A percentile compares a stretch with the other conserved stretches of the same genome.
These are phyloP conservation scores for Saccharomycopsis malanga DNA, from an alignment of 805 yeast genomes.

Conservation along the genomic window DNA sequence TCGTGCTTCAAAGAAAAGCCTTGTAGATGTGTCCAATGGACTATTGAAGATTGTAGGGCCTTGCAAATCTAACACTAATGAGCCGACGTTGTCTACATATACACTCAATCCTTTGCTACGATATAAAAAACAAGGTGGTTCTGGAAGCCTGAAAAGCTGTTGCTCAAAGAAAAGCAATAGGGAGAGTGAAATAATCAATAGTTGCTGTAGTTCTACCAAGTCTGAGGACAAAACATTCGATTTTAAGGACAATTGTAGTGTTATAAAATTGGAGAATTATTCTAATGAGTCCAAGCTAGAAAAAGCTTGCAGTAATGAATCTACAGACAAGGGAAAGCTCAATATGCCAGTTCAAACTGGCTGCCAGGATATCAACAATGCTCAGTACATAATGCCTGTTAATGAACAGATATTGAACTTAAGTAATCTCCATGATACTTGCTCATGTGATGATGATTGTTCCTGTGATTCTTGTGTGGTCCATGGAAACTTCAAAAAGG, in stretches of 20 bases:
- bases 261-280: conserved; percentile 11
- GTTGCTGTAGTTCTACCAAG: background rate
- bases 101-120: conserved; percentile 13
- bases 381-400: too few species aligned
- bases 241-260: background rate
- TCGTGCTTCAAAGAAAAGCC: conserved; percentile 13
- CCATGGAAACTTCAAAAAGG: conserved; percentile 10
- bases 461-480: conserved; percentile 17
- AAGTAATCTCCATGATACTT: conserved; percentile 10
- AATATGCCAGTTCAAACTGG: too few species aligned
- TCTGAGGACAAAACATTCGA: background rate
- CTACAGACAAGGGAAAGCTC: too few species aligned
- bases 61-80: background rate
- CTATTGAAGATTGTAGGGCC: conserved; percentile 13
- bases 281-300: too few species aligned
- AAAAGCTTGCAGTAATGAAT: background rate
- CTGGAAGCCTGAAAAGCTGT: conserved; percentile 2
- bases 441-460: conserved; percentile 19
- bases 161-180: background rate
- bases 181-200: background rate
- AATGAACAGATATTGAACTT: too few species aligned
- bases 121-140: background rate
- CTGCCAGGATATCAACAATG: too few species aligned
- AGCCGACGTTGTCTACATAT: conserved; percentile 7
- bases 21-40: conserved; percentile 18